A percentile compares a stretch with the other conserved stretches of the same genome.
Evolutionary conservation across 1,139 yeast genomes (phyloP).

Genomic region (Candida mesenterica): DNA sequence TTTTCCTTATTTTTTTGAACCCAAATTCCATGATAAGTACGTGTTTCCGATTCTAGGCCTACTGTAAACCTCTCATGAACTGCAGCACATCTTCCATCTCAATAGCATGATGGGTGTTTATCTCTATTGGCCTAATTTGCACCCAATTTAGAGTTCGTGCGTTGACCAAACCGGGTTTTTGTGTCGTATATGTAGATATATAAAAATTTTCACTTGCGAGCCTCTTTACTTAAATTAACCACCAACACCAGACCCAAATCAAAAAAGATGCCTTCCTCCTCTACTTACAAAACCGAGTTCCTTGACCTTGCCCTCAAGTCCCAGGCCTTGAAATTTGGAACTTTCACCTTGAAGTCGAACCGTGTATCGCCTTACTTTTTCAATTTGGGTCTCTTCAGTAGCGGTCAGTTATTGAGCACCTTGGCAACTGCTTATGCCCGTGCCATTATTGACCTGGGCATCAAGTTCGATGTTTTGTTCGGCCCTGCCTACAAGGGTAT

Average conservation of each 20-base stretch:
- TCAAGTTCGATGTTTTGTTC: slow-evolving; percentile 86
- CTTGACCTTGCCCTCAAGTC: slow-evolving; percentile 79
- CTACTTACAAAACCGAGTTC: slow-evolving; percentile 60
- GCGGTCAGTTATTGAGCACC: slow-evolving; percentile 73
- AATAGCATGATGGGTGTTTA: no score
- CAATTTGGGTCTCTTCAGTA: slow-evolving; percentile 85
- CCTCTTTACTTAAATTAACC: background rate
- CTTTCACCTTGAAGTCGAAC: slow-evolving; percentile 87
- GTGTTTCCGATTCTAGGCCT: no score
- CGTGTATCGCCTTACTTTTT: slow-evolving; percentile 95
- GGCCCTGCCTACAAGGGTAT: slow-evolving; percentile 99
- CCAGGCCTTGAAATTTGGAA: slow-evolving; percentile 81
- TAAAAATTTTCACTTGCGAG: background rate
- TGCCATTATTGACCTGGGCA: slow-evolving; percentile 75
- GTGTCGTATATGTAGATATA: no score
- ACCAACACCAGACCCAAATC: background rate
- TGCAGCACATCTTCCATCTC: no score
- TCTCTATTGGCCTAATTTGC: no score
- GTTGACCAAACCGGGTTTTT: background rate
- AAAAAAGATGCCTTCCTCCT: slow-evolving; percentile 5
- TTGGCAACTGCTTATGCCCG: slow-evolving; percentile 87
- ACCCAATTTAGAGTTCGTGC: no score
- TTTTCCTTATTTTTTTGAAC: no score
- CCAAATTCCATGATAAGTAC: no score
- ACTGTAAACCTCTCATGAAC: no score